phyloP scores from a whole-genome alignment of 2,329 filamentous ascomycete species.

The Xylariaceae sp. region DNA sequence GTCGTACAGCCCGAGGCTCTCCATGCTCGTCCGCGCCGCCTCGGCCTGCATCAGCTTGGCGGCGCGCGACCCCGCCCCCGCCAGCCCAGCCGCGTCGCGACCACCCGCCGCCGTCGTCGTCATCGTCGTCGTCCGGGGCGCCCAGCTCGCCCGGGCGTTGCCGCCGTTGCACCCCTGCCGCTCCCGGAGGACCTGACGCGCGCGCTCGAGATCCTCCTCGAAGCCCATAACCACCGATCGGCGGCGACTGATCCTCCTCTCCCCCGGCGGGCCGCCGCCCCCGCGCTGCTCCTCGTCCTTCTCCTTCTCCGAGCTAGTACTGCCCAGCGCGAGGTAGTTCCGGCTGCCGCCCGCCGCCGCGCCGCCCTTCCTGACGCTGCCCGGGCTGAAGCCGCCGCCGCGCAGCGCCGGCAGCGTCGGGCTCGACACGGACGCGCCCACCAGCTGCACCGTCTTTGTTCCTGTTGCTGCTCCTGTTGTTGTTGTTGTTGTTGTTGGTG shows the following conservation, averaged over 20 bases:
- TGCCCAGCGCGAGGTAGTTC: constrained; percentile 41
- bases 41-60: constrained; percentile 9
- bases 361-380: constrained; percentile 22
- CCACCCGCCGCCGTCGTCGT: background rate
- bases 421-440: too few relatives aligned
- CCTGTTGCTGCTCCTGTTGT: too few relatives aligned
- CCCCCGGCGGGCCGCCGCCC: background rate
- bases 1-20: constrained; percentile 19
- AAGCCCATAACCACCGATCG: constrained; percentile 14
- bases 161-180: constrained; percentile 3
- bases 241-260: constrained; percentile 5
- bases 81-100: background rate
- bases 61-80: constrained; percentile 9
- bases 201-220: constrained; percentile 9
- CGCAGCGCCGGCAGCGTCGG: constrained; percentile 32
- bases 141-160: background rate
- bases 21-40: constrained; percentile 7
- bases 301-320: constrained; percentile 7
- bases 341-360: constrained; percentile 33
- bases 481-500: too few relatives aligned
- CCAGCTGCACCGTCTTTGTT: constrained; percentile 15
- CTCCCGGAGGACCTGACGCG: constrained; percentile 7
- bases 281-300: background rate
- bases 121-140: background rate
- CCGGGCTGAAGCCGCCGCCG: constrained; percentile 31